These are phyloP conservation scores for Beta lomatogona DNA, from an alignment of 179 eudicot species.

Conservation along the genomic window DNA sequence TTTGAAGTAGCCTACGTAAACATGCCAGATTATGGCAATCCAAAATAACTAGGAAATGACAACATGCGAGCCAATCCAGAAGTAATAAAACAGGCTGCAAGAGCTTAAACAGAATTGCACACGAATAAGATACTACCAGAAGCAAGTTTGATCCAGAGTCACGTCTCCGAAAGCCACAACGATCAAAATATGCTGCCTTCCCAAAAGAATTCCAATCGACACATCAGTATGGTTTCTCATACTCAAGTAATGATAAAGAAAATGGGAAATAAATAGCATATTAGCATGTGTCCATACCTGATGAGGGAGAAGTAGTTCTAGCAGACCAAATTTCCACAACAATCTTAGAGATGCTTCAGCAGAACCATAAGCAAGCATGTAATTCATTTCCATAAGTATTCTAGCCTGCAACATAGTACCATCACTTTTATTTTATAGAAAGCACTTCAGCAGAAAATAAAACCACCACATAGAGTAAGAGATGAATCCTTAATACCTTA, in stretches of 20 bases:
- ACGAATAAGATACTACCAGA: slow-evolving; percentile 49
- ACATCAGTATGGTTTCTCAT: slow-evolving; percentile 14
- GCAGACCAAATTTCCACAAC: slow-evolving; percentile 62
- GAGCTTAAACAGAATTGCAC: not conserved
- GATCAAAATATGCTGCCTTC: slow-evolving; percentile 87
- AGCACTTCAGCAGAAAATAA: not conserved
- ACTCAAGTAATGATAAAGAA: slow-evolving; percentile 7
- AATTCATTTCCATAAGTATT: slow-evolving; percentile 80
- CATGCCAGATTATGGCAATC: not conserved
- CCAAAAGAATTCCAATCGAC: slow-evolving; percentile 13
- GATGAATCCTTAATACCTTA: slow-evolving; percentile 48
- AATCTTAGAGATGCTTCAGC: slow-evolving; percentile 77
- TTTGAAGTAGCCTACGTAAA: not conserved
- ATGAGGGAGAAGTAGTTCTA: slow-evolving; percentile 74
- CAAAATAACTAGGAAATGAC: not conserved
- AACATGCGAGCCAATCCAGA: not conserved
- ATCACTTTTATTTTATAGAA: not conserved
- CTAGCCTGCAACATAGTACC: slow-evolving; percentile 52
- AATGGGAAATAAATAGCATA: not conserved
- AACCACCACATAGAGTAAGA: slow-evolving; percentile 14
- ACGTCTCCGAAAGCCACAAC: slow-evolving; percentile 58
- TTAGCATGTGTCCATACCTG: slow-evolving; percentile 49
- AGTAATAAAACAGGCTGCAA: not conserved
- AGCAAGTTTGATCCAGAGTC: slow-evolving; percentile 84
- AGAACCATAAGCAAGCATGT: slow-evolving; percentile 87